Evolutionary conservation across 441 rosid species (phyloP).

Genomic region (Sinapis alba): DNA sequence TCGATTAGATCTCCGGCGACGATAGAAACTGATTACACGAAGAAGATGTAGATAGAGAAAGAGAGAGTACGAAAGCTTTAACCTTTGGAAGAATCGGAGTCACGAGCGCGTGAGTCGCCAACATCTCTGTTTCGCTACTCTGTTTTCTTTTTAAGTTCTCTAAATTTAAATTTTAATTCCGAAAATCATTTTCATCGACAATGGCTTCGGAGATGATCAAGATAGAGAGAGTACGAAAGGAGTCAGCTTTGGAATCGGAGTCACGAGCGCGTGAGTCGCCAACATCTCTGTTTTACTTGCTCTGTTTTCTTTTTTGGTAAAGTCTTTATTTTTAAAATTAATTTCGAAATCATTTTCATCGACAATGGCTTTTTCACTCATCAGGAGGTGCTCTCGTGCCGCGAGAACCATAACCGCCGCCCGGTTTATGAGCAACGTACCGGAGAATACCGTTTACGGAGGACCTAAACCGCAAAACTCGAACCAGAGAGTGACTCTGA

Average conservation of each 20-base stretch:
- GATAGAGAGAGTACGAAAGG: background rate
- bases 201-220: no score
- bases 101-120: constrained; percentile 28
- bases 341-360: background rate
- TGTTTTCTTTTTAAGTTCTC: background rate
- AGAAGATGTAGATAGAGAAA: constrained; percentile 20
- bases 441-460: constrained; percentile 77
- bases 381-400: constrained; percentile 25
- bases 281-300: background rate
- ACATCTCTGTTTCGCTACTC: constrained; percentile 17
- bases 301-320: background rate
- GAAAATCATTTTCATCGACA: background rate
- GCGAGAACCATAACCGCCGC: constrained; percentile 16
- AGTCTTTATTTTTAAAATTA: background rate
- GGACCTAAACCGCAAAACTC: constrained; percentile 73
- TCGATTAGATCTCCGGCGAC: constrained; percentile 35
- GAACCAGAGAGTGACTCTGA: constrained; percentile 63
- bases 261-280: background rate
- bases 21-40: constrained; percentile 11
- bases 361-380: constrained; percentile 28
- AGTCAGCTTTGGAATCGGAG: background rate
- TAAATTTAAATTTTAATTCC: no score
- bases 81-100: constrained; percentile 43
- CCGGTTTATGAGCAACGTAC: constrained; percentile 73
- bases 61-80: constrained; percentile 30